A percentile compares a stretch with the other conserved stretches of the same genome.
phyloP scores from a whole-genome alignment of 768 basidiomycete genomes.

The Asterophora lycoperdoides region DNA sequence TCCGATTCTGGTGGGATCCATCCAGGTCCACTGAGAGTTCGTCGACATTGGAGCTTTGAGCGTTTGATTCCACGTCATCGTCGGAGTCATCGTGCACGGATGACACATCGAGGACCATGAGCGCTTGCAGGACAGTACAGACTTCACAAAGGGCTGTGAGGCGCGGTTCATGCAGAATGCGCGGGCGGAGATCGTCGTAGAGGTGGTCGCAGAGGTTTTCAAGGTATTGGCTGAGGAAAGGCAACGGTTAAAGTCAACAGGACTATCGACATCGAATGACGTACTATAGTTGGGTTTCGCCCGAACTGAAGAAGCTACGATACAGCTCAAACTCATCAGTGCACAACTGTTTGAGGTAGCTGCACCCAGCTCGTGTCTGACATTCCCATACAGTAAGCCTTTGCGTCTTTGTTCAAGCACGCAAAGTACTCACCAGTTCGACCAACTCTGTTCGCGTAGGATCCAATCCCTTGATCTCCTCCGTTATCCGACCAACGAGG shows the following conservation, averaged over 20 bases:
- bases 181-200: slow-evolving; percentile 92
- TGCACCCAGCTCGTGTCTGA: slow-evolving; percentile 88
- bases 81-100: slow-evolving; percentile 21
- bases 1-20: slow-evolving; percentile 16
- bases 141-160: slow-evolving; percentile 89
- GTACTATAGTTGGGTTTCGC: slow-evolving; percentile 59
- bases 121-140: slow-evolving; percentile 91
- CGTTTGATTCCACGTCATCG: slow-evolving; percentile 13
- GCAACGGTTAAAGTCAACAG: slow-evolving; percentile 2
- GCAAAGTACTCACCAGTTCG: slow-evolving; percentile 56
- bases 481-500: slow-evolving; percentile 65
- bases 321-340: slow-evolving; percentile 86
- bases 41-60: slow-evolving; percentile 17
- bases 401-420: not conserved
- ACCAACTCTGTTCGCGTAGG: slow-evolving; percentile 80
- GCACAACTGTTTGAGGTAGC: slow-evolving; percentile 89
- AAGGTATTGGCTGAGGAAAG: slow-evolving; percentile 66
- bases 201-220: slow-evolving; percentile 91
- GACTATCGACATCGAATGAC: slow-evolving; percentile 13
- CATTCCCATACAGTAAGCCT: slow-evolving; percentile 2
- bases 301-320: slow-evolving; percentile 81
- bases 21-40: slow-evolving; percentile 40
- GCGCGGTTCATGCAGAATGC: slow-evolving; percentile 89
- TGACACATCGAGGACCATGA: slow-evolving; percentile 88
- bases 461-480: slow-evolving; percentile 82